These are phyloP conservation scores for Picea abies DNA, from an alignment of 83 land plant genomes.

Conservation along the genomic window DNA sequence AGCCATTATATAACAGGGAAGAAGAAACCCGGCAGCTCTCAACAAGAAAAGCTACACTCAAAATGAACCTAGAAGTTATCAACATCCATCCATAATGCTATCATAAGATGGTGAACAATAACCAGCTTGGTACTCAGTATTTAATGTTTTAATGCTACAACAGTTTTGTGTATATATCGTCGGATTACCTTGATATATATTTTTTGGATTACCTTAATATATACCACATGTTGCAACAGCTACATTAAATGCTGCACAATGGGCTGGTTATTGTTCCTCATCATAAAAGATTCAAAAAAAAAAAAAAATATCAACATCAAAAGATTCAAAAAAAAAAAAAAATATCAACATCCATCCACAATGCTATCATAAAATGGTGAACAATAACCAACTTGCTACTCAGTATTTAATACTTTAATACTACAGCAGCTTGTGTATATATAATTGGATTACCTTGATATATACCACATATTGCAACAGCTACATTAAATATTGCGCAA, in stretches of 20 bases:
- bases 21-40: constrained; percentile 36
- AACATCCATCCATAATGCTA: neutral
- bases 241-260: no score
- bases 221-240: no score
- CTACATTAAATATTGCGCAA: no score
- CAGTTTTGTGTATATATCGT: no score
- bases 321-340: neutral
- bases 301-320: no score
- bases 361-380: neutral
- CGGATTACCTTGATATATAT: no score
- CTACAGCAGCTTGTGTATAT: no score
- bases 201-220: no score
- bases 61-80: neutral
- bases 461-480: no score
- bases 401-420: no score
- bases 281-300: neutral
- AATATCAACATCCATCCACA: neutral
- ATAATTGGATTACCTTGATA: no score
- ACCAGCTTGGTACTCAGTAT: neutral
- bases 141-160: no score
- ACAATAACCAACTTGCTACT: neutral
- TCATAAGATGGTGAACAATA: neutral
- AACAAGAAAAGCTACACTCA: constrained; percentile 25
- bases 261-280: neutral
- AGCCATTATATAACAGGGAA: constrained; percentile 41